Conservation (phyloP, 2,329 filamentous ascomycete species). For the Phaeosphaeria sp. region DNA sequence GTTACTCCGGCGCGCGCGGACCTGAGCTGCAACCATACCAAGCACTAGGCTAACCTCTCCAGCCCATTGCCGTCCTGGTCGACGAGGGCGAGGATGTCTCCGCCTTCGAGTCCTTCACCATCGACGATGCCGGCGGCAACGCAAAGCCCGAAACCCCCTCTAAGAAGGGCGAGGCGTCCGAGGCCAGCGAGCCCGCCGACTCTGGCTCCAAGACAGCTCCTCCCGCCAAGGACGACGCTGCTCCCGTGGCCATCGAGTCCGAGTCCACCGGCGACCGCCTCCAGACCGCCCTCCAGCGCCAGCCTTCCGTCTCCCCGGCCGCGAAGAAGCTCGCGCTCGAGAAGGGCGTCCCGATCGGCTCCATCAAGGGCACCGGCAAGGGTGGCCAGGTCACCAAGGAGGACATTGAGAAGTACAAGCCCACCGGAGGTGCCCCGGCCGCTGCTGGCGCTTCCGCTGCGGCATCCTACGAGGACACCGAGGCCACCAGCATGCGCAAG, state of each 20-base stretch:
- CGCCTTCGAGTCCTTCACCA: constrained; percentile 86
- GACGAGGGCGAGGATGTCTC: constrained; percentile 88
- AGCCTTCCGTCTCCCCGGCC: constrained; percentile 73
- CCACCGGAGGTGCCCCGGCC: constrained; percentile 57
- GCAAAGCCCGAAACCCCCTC: constrained; percentile 68
- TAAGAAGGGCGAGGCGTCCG: constrained; percentile 66
- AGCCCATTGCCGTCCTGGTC: constrained; percentile 96
- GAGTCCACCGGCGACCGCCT: constrained; percentile 77
- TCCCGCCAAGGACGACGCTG: constrained; percentile 54
- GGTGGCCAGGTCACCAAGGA: constrained; percentile 88
- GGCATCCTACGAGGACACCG: constrained; percentile 80
- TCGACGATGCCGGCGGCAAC: constrained; percentile 90
- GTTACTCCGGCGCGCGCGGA: constrained; percentile 9
- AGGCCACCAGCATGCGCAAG: constrained; percentile 94
- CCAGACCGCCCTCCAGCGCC: constrained; percentile 82
- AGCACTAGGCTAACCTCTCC: constrained; percentile 32
- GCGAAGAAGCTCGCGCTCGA: constrained; percentile 85
- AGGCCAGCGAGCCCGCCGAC: constrained; percentile 66
- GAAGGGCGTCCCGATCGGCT: constrained; percentile 77
- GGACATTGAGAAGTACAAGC: constrained; percentile 87
- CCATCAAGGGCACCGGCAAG: constrained; percentile 85
- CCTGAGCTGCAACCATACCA: background rate
- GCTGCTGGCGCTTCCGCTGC: constrained; percentile 61
- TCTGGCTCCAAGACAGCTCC: constrained; percentile 66
- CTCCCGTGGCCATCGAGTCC: constrained; percentile 71